phyloP scores from a whole-genome alignment of 257 asterid species.

The Solanum neorickii region DNA sequence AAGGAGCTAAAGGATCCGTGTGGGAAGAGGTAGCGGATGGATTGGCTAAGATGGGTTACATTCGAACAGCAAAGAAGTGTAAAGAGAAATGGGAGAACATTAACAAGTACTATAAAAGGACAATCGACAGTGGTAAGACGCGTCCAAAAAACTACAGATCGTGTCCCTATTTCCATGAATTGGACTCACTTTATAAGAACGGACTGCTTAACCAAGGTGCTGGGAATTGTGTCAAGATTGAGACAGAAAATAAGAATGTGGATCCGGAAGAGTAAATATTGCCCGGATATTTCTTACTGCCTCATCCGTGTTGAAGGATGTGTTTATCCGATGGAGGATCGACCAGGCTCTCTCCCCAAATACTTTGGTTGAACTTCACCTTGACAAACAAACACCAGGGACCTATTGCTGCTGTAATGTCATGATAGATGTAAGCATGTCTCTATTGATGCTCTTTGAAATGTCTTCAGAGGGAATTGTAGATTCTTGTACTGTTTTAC shows the following conservation, averaged over 20 bases:
- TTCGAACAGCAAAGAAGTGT: conserved; percentile 17
- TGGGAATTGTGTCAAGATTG: not conserved
- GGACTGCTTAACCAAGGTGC: not conserved
- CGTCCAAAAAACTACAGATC: not conserved
- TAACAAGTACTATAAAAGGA: conserved; percentile 11
- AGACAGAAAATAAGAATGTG: not conserved
- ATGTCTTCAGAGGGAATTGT: not conserved
- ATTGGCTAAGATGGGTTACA: conserved; percentile 12
- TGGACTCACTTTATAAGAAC: conserved; percentile 7
- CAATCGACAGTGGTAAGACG: conserved; percentile 1
- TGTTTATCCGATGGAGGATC: not conserved
- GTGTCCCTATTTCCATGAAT: conserved; percentile 7
- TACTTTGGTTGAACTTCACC: not conserved
- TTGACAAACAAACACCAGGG: not conserved
- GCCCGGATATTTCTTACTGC: not conserved
- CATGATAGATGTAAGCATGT: not conserved
- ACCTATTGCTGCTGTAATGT: not conserved
- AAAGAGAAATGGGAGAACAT: conserved; percentile 15
- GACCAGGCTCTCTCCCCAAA: not conserved
- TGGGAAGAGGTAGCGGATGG: conserved; percentile 19
- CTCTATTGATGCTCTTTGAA: not conserved
- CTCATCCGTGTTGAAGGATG: not conserved
- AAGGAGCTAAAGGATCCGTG: conserved; percentile 8
- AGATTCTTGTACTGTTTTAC: not conserved
- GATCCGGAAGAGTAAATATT: not conserved